A percentile compares a stretch with the other conserved stretches of the same genome.
Evolutionary conservation across 164 flowering plant species (phyloP).

Genomic region (Vitis cinerea): DNA sequence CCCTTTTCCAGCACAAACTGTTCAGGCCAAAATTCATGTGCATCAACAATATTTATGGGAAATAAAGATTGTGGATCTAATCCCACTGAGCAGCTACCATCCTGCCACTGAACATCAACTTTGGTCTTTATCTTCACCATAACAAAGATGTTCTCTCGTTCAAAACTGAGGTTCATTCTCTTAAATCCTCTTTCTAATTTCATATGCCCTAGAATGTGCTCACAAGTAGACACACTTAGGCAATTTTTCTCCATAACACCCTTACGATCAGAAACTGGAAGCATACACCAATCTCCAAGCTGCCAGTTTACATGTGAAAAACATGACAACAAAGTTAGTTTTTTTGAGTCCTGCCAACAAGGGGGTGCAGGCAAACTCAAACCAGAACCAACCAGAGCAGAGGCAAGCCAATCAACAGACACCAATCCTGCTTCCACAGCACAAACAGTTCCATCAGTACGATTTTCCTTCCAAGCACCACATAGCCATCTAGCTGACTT

Average conservation of each 20-base stretch:
- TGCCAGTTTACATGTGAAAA: constrained; percentile 81
- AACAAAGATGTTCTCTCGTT: constrained; percentile 40
- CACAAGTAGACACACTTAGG: constrained; percentile 13
- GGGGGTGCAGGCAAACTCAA: constrained; percentile 42
- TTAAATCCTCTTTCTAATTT: constrained; percentile 22
- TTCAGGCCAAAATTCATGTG: constrained; percentile 72
- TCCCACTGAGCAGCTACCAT: constrained; percentile 48
- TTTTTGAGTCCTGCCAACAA: constrained; percentile 45
- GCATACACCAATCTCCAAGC: constrained; percentile 90
- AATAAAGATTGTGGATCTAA: constrained; percentile 45
- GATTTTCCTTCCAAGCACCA: constrained; percentile 55
- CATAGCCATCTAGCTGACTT: constrained; percentile 65
- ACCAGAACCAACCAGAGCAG: constrained; percentile 33
- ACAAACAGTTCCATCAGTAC: constrained; percentile 63
- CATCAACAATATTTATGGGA: constrained; percentile 45
- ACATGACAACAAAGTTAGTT: constrained; percentile 60
- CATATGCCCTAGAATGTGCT: constrained; percentile 2
- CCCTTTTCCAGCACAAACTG: constrained; percentile 66
- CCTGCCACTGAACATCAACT: constrained; percentile 76
- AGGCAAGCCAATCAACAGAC: constrained; percentile 78
- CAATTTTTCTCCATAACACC: constrained; percentile 16
- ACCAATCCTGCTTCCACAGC: constrained; percentile 71
- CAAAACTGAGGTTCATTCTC: constrained; percentile 18
- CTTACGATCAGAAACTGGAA: constrained; percentile 28
- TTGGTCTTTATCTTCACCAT: constrained; percentile 53